These are phyloP conservation scores for Aspergillus ostianus DNA, from an alignment of 495 filamentous ascomycete species.

Conservation along the genomic window DNA sequence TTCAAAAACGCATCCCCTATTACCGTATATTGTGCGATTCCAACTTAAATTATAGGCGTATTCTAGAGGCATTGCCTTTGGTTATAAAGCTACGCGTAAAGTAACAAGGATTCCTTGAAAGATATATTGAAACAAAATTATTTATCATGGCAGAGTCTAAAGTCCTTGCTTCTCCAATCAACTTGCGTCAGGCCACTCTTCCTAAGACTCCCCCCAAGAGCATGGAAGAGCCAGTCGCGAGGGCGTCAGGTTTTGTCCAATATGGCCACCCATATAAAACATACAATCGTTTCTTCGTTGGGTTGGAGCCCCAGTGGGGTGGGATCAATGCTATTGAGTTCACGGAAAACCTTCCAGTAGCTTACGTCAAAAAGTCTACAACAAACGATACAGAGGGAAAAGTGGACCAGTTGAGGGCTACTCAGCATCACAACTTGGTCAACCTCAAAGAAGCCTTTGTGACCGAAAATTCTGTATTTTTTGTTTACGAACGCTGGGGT, in stretches of 20 bases:
- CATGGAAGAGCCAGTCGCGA: background rate
- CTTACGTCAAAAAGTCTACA: constrained; percentile 7
- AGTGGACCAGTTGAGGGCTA: background rate
- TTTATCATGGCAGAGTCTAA: background rate
- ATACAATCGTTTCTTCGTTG: constrained; percentile 8
- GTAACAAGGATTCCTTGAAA: background rate
- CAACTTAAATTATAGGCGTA: background rate
- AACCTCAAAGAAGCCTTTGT: constrained; percentile 11
- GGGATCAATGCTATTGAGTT: constrained; percentile 11
- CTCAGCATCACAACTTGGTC: constrained; percentile 6
- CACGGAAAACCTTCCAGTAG: constrained; percentile 3
- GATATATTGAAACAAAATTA: background rate
- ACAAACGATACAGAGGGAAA: background rate
- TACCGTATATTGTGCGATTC: background rate
- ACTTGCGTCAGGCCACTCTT: background rate
- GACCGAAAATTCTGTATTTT: background rate
- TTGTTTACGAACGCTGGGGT: constrained; percentile 12
- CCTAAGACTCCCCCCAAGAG: background rate
- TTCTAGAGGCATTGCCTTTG: background rate
- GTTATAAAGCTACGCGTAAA: background rate
- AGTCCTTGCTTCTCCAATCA: background rate
- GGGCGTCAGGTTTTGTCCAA: constrained; percentile 1
- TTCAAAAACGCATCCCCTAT: background rate
- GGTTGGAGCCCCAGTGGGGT: constrained; percentile 5
- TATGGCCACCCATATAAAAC: constrained; percentile 7